A percentile compares a stretch with the other conserved stretches of the same genome.
These are phyloP conservation scores for Chaetomidium leptoderma DNA, from an alignment of 495 filamentous ascomycete genomes.

Conservation along the genomic window DNA sequence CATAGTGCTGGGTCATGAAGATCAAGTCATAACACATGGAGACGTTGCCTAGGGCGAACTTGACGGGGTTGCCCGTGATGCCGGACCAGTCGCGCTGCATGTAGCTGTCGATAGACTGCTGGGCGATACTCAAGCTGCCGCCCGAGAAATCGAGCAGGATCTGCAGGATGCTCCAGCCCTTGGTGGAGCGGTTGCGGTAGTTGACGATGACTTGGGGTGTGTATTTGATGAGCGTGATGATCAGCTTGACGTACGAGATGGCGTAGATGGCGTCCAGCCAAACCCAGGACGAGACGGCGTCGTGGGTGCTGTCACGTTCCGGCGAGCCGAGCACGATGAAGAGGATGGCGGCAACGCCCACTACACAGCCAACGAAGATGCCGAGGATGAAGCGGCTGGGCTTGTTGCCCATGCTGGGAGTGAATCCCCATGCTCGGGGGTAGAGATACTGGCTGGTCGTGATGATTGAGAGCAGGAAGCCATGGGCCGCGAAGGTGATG, in stretches of 20 bases:
- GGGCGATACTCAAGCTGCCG: slow-evolving; percentile 74
- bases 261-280: slow-evolving; percentile 62
- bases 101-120: slow-evolving; percentile 79
- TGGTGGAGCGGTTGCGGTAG: slow-evolving; percentile 73
- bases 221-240: slow-evolving; percentile 87
- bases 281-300: slow-evolving; percentile 32
- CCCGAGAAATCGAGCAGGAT: slow-evolving; percentile 82
- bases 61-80: slow-evolving; percentile 85
- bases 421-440: slow-evolving; percentile 69
- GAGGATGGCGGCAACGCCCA: slow-evolving; percentile 53
- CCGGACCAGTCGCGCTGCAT: slow-evolving; percentile 85
- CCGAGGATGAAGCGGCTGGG: slow-evolving; percentile 63
- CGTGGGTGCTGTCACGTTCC: slow-evolving; percentile 40
- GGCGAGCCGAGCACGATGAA: slow-evolving; percentile 55
- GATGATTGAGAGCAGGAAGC: slow-evolving; percentile 61
- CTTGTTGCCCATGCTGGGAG: slow-evolving; percentile 45
- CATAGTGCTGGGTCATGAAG: slow-evolving; percentile 84
- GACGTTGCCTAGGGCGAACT: slow-evolving; percentile 78
- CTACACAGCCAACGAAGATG: slow-evolving; percentile 61
- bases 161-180: slow-evolving; percentile 81
- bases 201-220: slow-evolving; percentile 81
- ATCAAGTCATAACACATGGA: slow-evolving; percentile 80
- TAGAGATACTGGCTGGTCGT: slow-evolving; percentile 70
- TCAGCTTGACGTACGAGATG: slow-evolving; percentile 80
- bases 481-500: slow-evolving; percentile 77